These are phyloP conservation scores for Bisporella sp. DNA, from an alignment of 2,329 filamentous ascomycete species.

Conservation along the genomic window DNA sequence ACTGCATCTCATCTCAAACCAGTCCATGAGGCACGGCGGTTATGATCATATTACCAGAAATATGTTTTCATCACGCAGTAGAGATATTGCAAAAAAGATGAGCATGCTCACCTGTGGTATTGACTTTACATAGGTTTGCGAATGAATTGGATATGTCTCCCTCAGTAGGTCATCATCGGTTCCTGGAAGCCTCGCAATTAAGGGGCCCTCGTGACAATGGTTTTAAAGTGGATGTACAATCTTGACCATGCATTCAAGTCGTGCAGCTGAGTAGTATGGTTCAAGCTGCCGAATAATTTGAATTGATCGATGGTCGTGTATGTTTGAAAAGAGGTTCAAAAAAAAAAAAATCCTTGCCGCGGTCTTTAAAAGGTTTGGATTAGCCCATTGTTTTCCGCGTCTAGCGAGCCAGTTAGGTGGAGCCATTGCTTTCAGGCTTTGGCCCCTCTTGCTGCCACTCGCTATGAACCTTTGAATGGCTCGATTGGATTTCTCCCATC, in stretches of 20 bases:
- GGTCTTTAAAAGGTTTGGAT: background rate
- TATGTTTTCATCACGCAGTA: slow-evolving; percentile 24
- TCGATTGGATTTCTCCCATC: background rate
- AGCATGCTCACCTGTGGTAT: background rate
- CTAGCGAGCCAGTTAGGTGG: slow-evolving; percentile 26
- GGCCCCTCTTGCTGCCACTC: slow-evolving; percentile 4
- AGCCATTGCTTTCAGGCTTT: slow-evolving; percentile 4
- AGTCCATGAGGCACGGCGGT: background rate
- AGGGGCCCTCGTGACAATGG: slow-evolving; percentile 69
- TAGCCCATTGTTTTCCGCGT: background rate
- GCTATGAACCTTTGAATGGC: background rate
- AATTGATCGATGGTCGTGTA: slow-evolving; percentile 57
- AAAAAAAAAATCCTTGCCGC: slow-evolving; percentile 19
- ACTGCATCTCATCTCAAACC: slow-evolving; percentile 5
- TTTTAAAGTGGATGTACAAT: slow-evolving; percentile 66
- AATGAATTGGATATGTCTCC: slow-evolving; percentile 39
- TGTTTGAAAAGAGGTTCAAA: slow-evolving; percentile 34
- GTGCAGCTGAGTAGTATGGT: slow-evolving; percentile 52
- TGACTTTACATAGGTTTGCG: too few relatives aligned
- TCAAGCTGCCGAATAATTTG: slow-evolving; percentile 65
- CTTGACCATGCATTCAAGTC: slow-evolving; percentile 70
- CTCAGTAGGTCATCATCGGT: slow-evolving; percentile 60
- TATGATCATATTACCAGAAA: slow-evolving; percentile 40
- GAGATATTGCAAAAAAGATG: background rate
- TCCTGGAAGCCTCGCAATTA: slow-evolving; percentile 51